Percentiles rank a stretch among this genome's conserved stretches.
Evolutionary conservation across 768 basidiomycete genomes (phyloP).

Genomic region (Strobilomyces confusus): DNA sequence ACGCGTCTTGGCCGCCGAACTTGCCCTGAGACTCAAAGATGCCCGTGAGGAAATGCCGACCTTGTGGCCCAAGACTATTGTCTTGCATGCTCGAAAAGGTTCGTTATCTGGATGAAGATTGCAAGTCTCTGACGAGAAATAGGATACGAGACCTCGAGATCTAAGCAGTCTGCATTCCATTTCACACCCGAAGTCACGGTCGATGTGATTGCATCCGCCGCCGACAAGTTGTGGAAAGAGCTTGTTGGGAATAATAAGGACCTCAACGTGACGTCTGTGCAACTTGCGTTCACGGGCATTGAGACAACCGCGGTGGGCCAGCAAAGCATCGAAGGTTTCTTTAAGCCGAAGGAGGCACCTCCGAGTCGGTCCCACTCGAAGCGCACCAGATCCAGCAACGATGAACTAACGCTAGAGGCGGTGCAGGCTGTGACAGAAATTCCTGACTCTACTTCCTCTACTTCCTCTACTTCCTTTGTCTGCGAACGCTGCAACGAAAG

Average conservation of each 20-base stretch:
- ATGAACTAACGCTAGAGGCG: neutral
- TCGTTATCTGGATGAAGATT: neutral
- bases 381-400: constrained; percentile 35
- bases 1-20: constrained; percentile 83
- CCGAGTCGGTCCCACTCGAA: constrained; percentile 33
- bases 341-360: constrained; percentile 39
- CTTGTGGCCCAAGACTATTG: constrained; percentile 91
- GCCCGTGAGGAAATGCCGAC: constrained; percentile 68
- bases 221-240: constrained; percentile 83
- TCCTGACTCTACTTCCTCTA: neutral
- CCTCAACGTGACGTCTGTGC: constrained; percentile 70
- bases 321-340: constrained; percentile 83
- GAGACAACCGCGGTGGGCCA: constrained; percentile 76
- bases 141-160: constrained; percentile 67
- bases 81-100: constrained; percentile 75
- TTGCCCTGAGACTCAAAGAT: constrained; percentile 80
- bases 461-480: constrained; percentile 41
- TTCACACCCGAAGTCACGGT: constrained; percentile 71
- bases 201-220: constrained; percentile 71
- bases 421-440: neutral
- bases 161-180: constrained; percentile 86
- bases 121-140: constrained; percentile 2
- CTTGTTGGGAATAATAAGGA: constrained; percentile 54
- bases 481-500: constrained; percentile 57
- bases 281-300: constrained; percentile 74